A percentile compares a stretch with the other conserved stretches of the same genome.
phyloP scores from a whole-genome alignment of 768 basidiomycete genomes.

The Tremella fuciformis region DNA sequence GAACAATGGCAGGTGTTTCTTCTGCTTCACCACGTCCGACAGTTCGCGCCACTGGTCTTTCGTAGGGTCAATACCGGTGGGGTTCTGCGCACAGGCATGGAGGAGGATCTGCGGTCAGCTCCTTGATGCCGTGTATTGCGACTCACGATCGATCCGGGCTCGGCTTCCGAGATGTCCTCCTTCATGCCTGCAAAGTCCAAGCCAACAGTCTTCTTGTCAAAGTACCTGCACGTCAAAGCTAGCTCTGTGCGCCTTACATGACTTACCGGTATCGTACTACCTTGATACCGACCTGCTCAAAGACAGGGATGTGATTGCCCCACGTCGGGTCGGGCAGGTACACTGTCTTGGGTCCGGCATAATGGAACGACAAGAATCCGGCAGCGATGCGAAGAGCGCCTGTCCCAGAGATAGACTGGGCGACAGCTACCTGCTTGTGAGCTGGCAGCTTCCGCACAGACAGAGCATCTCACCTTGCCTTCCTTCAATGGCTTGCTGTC shows the following conservation, averaged over 20 bases:
- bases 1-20: conserved; percentile 91
- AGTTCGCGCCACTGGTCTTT: conserved; percentile 88
- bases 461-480: conserved; percentile 56
- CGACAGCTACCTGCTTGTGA: conserved; percentile 65
- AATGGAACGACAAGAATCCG: conserved; percentile 83
- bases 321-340: conserved; percentile 92
- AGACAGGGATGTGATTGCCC: conserved; percentile 88
- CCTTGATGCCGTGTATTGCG: not conserved
- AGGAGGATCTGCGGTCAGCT: conserved; percentile 60
- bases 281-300: conserved; percentile 81
- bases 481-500: conserved; percentile 69
- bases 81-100: conserved; percentile 98
- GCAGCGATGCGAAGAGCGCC: conserved; percentile 95
- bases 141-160: conserved; percentile 67
- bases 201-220: conserved; percentile 75
- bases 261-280: conserved; percentile 76
- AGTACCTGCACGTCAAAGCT: conserved; percentile 58
- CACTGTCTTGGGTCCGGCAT: conserved; percentile 66
- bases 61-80: conserved; percentile 94
- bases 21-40: conserved; percentile 75
- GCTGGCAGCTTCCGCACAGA: no score
- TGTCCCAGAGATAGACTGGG: conserved; percentile 96
- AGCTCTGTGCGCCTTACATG: conserved; percentile 63
- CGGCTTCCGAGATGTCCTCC: conserved; percentile 73
- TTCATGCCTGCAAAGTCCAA: conserved; percentile 88